Evolutionary conservation across 1,284 basidiomycete genomes (phyloP).

Genomic region (Melampsora larici-populina): DNA sequence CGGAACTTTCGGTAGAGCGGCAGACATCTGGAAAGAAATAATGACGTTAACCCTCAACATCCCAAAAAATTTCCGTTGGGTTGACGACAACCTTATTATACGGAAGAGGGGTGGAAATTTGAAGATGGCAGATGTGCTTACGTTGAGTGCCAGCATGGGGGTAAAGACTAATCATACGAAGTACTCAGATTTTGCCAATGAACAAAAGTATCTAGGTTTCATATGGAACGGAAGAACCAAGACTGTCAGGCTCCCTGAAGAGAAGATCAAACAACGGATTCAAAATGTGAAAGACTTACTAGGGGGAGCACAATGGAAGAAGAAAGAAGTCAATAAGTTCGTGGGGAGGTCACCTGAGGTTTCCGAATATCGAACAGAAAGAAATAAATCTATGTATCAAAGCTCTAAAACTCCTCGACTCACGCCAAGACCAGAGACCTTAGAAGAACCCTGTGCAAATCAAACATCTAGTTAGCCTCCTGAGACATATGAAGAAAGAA

Average conservation of each 20-base stretch:
- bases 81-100: too few species aligned
- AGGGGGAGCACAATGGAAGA: neutral
- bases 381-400: too few species aligned
- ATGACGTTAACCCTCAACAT: neutral
- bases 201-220: too few species aligned
- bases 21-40: neutral
- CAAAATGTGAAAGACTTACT: neutral
- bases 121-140: neutral
- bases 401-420: too few species aligned
- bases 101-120: neutral
- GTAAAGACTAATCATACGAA: neutral
- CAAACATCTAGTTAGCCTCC: too few species aligned
- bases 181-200: neutral
- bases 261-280: neutral
- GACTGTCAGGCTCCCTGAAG: neutral
- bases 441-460: too few species aligned
- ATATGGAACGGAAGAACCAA: neutral
- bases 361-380: too few species aligned
- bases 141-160: neutral
- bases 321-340: neutral
- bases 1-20: neutral
- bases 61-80: neutral
- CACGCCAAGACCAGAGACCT: too few species aligned
- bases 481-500: too few species aligned
- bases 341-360: too few species aligned